phyloP scores from a whole-genome alignment of 768 basidiomycete genomes.

The Mycena galopus region DNA sequence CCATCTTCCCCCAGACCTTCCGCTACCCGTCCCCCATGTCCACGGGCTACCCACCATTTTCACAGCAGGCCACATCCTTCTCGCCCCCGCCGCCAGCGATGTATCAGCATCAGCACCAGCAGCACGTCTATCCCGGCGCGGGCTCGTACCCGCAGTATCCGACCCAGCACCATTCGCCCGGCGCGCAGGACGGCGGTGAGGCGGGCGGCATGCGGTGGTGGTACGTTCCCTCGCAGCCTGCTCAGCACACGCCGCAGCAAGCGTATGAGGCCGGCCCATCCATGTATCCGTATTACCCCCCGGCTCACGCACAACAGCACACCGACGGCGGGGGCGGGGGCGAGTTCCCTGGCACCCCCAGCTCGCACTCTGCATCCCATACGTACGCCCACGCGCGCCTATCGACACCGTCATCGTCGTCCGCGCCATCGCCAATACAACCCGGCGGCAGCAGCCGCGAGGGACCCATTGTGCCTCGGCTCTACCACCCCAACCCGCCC shows the following conservation, averaged over 20 bases:
- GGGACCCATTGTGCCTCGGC: constrained; percentile 56
- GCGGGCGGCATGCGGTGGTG: constrained; percentile 60
- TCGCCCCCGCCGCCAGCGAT: constrained; percentile 51
- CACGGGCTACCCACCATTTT: constrained; percentile 47
- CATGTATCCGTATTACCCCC: constrained; percentile 43
- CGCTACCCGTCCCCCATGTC: constrained; percentile 51
- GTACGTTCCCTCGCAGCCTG: constrained; percentile 53
- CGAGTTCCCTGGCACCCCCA: too few relatives aligned
- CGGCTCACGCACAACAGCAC: neutral
- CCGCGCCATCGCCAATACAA: constrained; percentile 19
- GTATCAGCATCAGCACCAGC: constrained; percentile 52
- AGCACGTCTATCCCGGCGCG: constrained; percentile 5
- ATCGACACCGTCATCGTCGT: constrained; percentile 17
- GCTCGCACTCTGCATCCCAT: too few relatives aligned
- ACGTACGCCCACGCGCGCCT: too few relatives aligned
- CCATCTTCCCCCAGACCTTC: constrained; percentile 47
- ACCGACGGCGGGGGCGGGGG: too few relatives aligned
- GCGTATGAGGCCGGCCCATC: too few relatives aligned
- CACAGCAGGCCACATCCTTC: constrained; percentile 53
- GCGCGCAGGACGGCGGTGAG: constrained; percentile 55
- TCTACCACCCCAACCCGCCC: constrained; percentile 80
- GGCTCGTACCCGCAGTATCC: constrained; percentile 44
- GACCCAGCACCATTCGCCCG: constrained; percentile 47
- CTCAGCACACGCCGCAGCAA: constrained; percentile 21
- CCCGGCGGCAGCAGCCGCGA: constrained; percentile 41